phyloP scores from a whole-genome alignment of 2,329 filamentous ascomycete species.

The Ceratocystiopsis sp. region DNA sequence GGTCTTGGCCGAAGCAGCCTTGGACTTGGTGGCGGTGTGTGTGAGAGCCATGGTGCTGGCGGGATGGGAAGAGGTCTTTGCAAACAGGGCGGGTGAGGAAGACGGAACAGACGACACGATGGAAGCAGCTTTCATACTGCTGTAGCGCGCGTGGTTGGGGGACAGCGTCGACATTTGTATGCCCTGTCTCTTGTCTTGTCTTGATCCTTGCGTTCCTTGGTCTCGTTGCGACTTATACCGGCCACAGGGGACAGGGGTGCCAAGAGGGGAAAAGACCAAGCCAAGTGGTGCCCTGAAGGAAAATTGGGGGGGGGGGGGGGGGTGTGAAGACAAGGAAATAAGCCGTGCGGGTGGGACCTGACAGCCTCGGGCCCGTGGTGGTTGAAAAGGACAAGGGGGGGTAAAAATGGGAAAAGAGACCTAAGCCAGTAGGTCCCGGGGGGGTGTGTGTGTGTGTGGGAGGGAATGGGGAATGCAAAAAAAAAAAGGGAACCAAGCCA shows the following conservation, averaged over 20 bases:
- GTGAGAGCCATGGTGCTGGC: constrained; percentile 40
- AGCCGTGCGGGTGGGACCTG: constrained; percentile 5
- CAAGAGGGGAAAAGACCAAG: constrained; percentile 6
- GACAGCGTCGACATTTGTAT: constrained; percentile 51
- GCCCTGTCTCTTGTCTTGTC: constrained; percentile 17
- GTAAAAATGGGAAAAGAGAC: neutral
- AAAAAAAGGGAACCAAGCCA: constrained; percentile 22
- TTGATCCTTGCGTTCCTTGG: neutral
- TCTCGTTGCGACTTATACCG: too few species aligned
- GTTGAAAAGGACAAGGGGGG: too few species aligned
- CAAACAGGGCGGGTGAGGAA: neutral
- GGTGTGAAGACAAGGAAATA: constrained; percentile 3
- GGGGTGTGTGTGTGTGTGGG: neutral
- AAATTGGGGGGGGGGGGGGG: constrained; percentile 11
- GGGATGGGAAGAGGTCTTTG: too few species aligned
- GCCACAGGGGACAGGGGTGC: neutral
- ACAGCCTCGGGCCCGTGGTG: too few species aligned
- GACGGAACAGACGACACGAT: neutral
- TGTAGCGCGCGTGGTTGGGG: constrained; percentile 37
- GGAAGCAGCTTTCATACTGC: constrained; percentile 24
- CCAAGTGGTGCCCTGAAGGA: neutral
- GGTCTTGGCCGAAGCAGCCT: constrained; percentile 27
- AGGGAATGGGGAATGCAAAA: constrained; percentile 7
- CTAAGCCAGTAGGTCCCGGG: too few species aligned
- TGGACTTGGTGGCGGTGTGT: constrained; percentile 36